Evolutionary conservation across 2,329 filamentous ascomycete genomes (phyloP), one percentile per base, ranked within the genome.

Genomic region (Amesomyces nigricolor): DNA sequence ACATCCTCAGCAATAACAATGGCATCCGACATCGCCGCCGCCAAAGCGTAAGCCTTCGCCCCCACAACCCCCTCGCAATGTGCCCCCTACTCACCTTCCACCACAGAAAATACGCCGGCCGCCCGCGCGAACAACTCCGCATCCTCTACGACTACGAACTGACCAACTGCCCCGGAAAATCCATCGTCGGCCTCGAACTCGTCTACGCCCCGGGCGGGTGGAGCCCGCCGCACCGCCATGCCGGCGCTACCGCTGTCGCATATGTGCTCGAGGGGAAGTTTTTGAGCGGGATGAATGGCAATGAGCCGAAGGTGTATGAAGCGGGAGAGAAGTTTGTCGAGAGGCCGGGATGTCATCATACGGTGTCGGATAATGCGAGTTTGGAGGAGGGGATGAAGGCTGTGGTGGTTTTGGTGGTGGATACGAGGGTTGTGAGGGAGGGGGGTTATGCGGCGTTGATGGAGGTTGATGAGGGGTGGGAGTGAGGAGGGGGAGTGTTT

Each of bases 241-340:
- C 70, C 1, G 73, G 72, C 2, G 73, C 73, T 3, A 68, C 72
- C 0, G 73, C 75, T 9, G 62, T 71, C 1, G 75, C 67, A 1
- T 65, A 71, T 19, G 65, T 78, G 2, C 57, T 73, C 35, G 63
- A 65, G 16, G 75, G 75, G 14, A 61, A 66, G 4, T 53, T 75
- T 5, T 58, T 73, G 5, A 78, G 75, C 53, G 74, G 75, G 19
- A 80, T 79, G 77, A 78, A 80, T 38, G 62, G 73, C 8, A 70
- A 74, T 4, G 70, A 71, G 1, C 72, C 75, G 26, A 63, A 67
- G 43, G 61, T 72, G 1, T 68, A 74, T 48, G 22, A 63, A 1
- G 56, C 66, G 0, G 75, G 74, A 0, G 71, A 73, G 9, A 71
- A 64, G 8, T 78, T 73, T 61, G 69, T 68, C 19, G 75, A 79